These are phyloP conservation scores for Luzula sylvatica DNA, from an alignment of 176 grass and related monocot species.

Conservation along the genomic window DNA sequence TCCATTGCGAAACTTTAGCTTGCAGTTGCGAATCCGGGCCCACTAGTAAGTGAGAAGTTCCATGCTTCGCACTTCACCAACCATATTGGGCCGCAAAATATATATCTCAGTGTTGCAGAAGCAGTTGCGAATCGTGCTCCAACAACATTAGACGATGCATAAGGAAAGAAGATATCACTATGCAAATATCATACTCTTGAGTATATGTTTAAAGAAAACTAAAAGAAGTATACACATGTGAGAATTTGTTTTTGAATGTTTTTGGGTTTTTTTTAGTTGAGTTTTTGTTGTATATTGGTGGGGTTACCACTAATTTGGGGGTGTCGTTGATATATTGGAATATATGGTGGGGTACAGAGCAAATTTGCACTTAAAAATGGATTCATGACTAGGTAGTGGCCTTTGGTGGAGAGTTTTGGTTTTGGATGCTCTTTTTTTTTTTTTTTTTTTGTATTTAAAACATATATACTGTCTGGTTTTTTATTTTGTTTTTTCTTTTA, in stretches of 20 bases:
- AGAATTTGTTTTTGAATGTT: conserved; percentile 1
- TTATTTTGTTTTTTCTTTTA: no score
- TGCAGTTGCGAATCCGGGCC: conserved; percentile 56
- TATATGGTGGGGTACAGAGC: neutral
- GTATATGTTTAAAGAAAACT: neutral
- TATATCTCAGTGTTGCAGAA: conserved; percentile 49
- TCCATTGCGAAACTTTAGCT: conserved; percentile 49
- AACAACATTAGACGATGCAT: conserved; percentile 27
- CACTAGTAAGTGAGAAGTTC: conserved; percentile 55
- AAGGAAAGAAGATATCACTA: conserved; percentile 23
- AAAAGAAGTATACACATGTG: neutral
- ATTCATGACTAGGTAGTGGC: neutral
- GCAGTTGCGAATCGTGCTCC: conserved; percentile 54
- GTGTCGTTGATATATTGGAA: neutral
- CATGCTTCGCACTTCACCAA: conserved; percentile 34
- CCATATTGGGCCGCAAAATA: conserved; percentile 50
- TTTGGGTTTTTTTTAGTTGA: neutral
- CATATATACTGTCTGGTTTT: neutral
- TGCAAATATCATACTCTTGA: neutral
- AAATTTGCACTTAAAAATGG: neutral
- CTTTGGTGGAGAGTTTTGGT: neutral
- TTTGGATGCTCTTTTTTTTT: neutral
- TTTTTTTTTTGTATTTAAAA: neutral
- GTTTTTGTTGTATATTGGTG: neutral
- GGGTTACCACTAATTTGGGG: neutral